Evolutionary conservation across 2,329 filamentous ascomycete species (phyloP).

Genomic region (Elsinoe arachidis): DNA sequence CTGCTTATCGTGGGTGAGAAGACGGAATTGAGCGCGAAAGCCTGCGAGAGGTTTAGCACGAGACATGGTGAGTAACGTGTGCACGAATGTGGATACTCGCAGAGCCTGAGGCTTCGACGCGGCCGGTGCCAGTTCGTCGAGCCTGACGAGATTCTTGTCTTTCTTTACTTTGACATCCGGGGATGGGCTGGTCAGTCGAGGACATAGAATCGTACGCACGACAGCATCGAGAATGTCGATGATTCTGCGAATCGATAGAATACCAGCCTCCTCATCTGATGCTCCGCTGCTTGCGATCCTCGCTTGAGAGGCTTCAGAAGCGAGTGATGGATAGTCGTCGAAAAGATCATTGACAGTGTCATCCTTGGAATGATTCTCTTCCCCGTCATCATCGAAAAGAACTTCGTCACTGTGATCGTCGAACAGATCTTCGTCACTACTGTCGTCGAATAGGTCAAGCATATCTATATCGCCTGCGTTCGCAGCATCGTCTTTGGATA

Average conservation of each 20-base stretch:
- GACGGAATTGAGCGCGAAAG: not conserved
- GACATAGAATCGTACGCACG: not conserved
- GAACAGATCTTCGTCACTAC: not conserved
- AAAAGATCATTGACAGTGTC: not conserved
- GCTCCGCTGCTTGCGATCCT: not conserved
- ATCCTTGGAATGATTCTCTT: not conserved
- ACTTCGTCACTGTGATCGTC: not conserved
- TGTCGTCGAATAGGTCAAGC: not conserved
- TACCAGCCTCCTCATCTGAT: not conserved
- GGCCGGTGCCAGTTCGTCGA: constrained; percentile 9
- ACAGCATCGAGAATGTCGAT: not conserved
- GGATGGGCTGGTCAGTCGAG: not conserved
- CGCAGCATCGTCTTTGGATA: not conserved
- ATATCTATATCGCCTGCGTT: not conserved
- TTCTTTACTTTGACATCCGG: constrained; percentile 4
- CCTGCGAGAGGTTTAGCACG: not conserved
- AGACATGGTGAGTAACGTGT: not conserved
- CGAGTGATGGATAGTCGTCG: not conserved
- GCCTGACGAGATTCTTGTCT: not conserved
- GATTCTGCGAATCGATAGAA: not conserved
- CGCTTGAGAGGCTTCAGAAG: not conserved
- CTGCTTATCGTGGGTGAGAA: not conserved
- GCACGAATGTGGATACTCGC: not conserved
- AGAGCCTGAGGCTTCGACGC: constrained; percentile 1
- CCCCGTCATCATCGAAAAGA: not conserved